These are phyloP conservation scores for Acanthamoeba sp. DNA, from an alignment of 208 protist genomes.

Conservation along the genomic window DNA sequence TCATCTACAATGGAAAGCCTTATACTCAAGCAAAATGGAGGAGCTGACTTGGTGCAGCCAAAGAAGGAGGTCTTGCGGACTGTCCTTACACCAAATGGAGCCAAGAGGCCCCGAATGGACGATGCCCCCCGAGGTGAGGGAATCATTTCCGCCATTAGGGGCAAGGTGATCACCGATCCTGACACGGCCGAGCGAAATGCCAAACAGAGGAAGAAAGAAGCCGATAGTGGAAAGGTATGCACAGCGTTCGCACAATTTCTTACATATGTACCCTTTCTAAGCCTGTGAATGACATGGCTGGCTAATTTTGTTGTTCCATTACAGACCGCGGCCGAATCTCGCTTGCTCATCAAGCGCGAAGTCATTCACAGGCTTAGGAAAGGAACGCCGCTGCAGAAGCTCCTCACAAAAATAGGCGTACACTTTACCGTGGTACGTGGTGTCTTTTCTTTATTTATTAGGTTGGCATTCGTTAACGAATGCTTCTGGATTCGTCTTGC, in stretches of 20 bases:
- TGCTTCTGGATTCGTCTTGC: neutral
- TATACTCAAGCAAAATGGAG: neutral
- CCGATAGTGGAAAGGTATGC: neutral
- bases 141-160: neutral
- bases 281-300: too few relatives aligned
- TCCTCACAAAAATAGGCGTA: neutral
- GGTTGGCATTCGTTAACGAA: too few relatives aligned
- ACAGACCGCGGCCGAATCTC: neutral
- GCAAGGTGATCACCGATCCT: neutral
- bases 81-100: neutral
- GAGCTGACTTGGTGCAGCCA: neutral
- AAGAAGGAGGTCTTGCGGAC: neutral
- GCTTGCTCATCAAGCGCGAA: neutral
- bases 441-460: too few relatives aligned
- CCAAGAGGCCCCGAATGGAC: neutral
- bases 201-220: constrained; percentile 25
- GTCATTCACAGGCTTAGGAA: neutral
- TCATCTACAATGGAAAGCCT: neutral
- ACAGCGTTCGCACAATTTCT: too few relatives aligned
- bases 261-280: too few relatives aligned
- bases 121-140: neutral
- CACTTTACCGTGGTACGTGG: constrained; percentile 36
- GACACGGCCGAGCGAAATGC: neutral
- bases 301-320: neutral
- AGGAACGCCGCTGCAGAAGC: neutral